Evolutionary conservation across 768 basidiomycete species (phyloP), one percentile per base, ranked within the genome.

Genomic region (Suillus subalutaceus): DNA sequence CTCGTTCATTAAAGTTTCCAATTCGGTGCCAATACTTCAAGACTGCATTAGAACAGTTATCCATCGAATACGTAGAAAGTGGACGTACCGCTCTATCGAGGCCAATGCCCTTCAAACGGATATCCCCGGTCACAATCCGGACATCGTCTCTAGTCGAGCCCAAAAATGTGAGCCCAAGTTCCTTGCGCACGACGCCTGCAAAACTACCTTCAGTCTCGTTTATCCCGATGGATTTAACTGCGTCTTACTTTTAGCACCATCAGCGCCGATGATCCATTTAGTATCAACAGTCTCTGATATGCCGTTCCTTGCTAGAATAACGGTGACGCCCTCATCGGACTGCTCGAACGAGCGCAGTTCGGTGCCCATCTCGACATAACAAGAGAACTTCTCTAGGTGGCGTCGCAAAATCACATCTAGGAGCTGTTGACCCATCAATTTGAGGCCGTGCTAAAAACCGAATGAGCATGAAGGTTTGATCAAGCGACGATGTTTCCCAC

Each of bases 11-110:
- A 44, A 13, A 69, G 52, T 82, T 79, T 1, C 83, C 82, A 83
- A 84, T 84, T 72, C 81, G 80, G 67, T 84, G 83, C 82, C 82
- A 84, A 63, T 77, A 72, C 83, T 84, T 20, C 44, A 20, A 55
- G 16, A 56, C 37, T 23, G 18, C 18, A 37, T 8, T 12, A n/a
- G 40, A n/a, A 40, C 20, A 20, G 20, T 26, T 7, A 26, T 59
- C n/a, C 13, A 20, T 20, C 8, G 8, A 43, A 23, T 38, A 9
- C 37, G 32, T 26, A 20, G 26, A 37, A 63, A 10, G 37, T 8
- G n/a, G 20, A 68, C 79, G 52, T 63, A 82, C 82, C 65, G 81
- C 78, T 23, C 73, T 69, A 40, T 78, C 76, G 26, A 84, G 69
- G 2, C 80, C 82, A 46, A 82, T 8, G 0, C 59, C 60, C 9